phyloP scores from a whole-genome alignment of 2,329 filamentous ascomycete genomes.

The Cladosporium halotolerans region DNA sequence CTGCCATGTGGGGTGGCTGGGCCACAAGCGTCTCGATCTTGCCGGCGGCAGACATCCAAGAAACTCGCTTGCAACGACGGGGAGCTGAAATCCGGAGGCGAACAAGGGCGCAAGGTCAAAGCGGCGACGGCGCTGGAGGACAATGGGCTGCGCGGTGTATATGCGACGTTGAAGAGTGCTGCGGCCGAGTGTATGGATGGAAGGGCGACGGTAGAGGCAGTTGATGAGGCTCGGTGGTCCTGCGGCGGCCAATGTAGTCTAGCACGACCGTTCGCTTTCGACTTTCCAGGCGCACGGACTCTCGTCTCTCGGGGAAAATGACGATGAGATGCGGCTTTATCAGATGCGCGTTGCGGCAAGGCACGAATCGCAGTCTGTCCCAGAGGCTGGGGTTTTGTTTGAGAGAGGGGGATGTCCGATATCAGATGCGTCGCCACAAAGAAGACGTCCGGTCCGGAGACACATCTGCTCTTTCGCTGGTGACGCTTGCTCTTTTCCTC shows the following conservation, averaged over 20 bases:
- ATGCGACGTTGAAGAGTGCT: neutral
- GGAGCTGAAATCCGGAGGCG: neutral
- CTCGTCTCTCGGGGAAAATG: too few species aligned
- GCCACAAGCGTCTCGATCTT: slow-evolving; percentile 13
- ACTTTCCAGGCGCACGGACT: too few species aligned
- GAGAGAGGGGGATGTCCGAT: neutral
- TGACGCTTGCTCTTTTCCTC: neutral
- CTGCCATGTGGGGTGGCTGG: slow-evolving; percentile 21
- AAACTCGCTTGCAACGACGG: neutral
- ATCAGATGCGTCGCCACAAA: neutral
- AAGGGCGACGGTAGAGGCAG: neutral
- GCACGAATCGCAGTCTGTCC: neutral
- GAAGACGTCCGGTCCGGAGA: neutral
- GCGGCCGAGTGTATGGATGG: neutral
- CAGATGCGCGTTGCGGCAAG: neutral
- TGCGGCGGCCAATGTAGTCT: neutral
- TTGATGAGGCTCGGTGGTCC: neutral
- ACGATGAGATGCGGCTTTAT: neutral
- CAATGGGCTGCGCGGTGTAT: neutral
- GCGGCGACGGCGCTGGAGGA: neutral
- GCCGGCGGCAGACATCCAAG: slow-evolving; percentile 8
- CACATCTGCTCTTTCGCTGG: neutral
- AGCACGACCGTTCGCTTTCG: too few species aligned
- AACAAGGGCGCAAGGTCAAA: neutral
- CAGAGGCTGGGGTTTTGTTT: too few species aligned